A percentile compares a stretch with the other conserved stretches of the same genome.
phyloP scores from a whole-genome alignment of 371 early-diverging fungal genomes.

The Mucor irregularis region DNA sequence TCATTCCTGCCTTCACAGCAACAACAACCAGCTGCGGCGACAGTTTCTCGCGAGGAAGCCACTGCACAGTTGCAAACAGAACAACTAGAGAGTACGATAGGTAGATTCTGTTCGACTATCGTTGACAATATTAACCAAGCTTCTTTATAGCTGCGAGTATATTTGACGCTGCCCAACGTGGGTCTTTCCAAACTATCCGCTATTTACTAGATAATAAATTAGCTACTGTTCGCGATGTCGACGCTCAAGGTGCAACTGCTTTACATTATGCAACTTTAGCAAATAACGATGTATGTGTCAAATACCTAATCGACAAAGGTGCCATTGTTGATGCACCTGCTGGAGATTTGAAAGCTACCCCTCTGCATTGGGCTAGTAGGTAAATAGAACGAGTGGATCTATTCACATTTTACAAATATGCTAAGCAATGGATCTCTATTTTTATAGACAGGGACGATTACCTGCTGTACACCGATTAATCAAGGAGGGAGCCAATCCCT shows the following conservation, averaged over 20 bases:
- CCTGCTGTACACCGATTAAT: slow-evolving; percentile 72
- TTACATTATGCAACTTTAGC: slow-evolving; percentile 85
- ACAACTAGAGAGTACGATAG: not conserved
- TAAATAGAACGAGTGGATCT: slow-evolving; percentile 12
- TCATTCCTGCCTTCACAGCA: not conserved
- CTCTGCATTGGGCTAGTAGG: slow-evolving; percentile 90
- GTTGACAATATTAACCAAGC: not conserved
- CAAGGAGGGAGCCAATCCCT: slow-evolving; percentile 77
- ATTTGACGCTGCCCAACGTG: slow-evolving; percentile 70
- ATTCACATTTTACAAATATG: not conserved
- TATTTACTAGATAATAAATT: slow-evolving; percentile 54
- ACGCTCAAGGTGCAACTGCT: slow-evolving; percentile 68
- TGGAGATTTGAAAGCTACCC: slow-evolving; percentile 80
- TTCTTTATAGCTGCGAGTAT: slow-evolving; percentile 28
- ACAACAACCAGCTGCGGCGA: not conserved
- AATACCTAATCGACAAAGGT: slow-evolving; percentile 79
- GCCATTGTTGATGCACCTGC: slow-evolving; percentile 77
- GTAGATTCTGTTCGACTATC: not conserved
- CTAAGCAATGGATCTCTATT: too few relatives aligned
- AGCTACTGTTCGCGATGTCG: slow-evolving; percentile 53
- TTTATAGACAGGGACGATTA: slow-evolving; percentile 67
- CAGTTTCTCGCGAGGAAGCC: slow-evolving; percentile 12
- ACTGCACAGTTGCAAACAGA: not conserved
- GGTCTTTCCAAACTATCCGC: slow-evolving; percentile 57
- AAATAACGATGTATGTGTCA: slow-evolving; percentile 72